Base-by-base conservation (phyloP, 257 asterid genomes). In the Primulina tabacum region DNA sequence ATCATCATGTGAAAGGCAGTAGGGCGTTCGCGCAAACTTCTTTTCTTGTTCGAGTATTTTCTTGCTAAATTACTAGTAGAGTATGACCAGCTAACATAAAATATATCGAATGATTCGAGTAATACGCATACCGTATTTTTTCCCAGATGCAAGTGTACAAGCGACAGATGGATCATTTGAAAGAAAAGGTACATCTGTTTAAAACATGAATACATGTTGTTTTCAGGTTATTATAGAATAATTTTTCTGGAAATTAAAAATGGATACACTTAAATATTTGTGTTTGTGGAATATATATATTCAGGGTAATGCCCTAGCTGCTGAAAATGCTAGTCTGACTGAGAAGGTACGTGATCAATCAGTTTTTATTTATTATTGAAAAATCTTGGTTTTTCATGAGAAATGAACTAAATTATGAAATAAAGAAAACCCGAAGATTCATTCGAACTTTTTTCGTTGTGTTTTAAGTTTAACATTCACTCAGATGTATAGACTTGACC, bases 271-370 rank as follows among this genome's bases (percentile, higher is more conserved):
- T 50, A 14, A 10, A 16, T 16, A 50, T 50, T 16, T 50, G 20
- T 50, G 8, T 50, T 14, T 17, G 8, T 50, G 21, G 4, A 43
- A 43, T 43, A 43, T 43, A 43, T 43, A 43, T 12, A 21, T 72
- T 50, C 83, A 94, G 97, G 99, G 77, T 59, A 86, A 82, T 71
- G 83, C 82, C 76, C 86, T 94, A 57, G 80, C 87, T 21, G 90
- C 96, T 71, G 97, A 94, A 81, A 90, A 94, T 78, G 84, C 86
- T 30, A 61, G 75, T 78, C 83, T 94, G 61, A 40, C 67, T 75
- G 88, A 84, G 72, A 94, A 91, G 99, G 99, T 93, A 58, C 20
- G 57, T 5, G 57, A 50, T 14, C 53, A 52, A 18, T 16, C 20
- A 30, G 28, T 11, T 33, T 21, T 38, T 38, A 38, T 38, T 10